phyloP scores from a whole-genome alignment of 352 stramenopile genomes.

The Blastocystis sp. region DNA sequence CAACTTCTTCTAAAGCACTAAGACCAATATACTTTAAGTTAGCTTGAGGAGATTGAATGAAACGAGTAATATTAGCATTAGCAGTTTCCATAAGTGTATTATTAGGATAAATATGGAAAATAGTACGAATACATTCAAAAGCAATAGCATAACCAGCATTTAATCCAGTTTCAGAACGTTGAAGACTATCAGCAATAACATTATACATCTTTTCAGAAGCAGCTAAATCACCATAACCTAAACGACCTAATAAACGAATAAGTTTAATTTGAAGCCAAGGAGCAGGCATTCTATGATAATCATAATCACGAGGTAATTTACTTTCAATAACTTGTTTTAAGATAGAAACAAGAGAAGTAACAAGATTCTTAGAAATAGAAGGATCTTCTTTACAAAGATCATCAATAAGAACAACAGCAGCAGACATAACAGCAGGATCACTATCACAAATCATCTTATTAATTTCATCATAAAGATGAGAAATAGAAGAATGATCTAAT shows the following conservation, averaged over 20 bases:
- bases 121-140: constrained; percentile 92
- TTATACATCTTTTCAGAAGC: constrained; percentile 96
- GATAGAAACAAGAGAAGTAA: constrained; percentile 91
- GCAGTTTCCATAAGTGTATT: constrained; percentile 72
- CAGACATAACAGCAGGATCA: constrained; percentile 92
- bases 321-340: constrained; percentile 98
- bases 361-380: constrained; percentile 86
- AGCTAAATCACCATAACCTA: constrained; percentile 74
- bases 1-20: constrained; percentile 89
- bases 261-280: constrained; percentile 97
- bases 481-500: constrained; percentile 72
- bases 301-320: constrained; percentile 83
- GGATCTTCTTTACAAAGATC: constrained; percentile 68
- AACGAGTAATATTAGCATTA: constrained; percentile 68
- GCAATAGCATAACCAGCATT: constrained; percentile 98
- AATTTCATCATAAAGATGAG: constrained; percentile 67
- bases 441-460: constrained; percentile 86
- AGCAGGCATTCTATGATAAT: constrained; percentile 95
- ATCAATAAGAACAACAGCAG: constrained; percentile 70
- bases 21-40: constrained; percentile 97
- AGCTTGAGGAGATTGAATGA: constrained; percentile 73
- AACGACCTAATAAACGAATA: constrained; percentile 77
- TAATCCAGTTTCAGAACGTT: constrained; percentile 88
- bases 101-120: constrained; percentile 98
- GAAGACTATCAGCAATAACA: constrained; percentile 89